A percentile compares a stretch with the other conserved stretches of the same genome.
These are phyloP conservation scores for Pyrus hybrid DNA, from an alignment of 331 rosid species.

Conservation along the genomic window DNA sequence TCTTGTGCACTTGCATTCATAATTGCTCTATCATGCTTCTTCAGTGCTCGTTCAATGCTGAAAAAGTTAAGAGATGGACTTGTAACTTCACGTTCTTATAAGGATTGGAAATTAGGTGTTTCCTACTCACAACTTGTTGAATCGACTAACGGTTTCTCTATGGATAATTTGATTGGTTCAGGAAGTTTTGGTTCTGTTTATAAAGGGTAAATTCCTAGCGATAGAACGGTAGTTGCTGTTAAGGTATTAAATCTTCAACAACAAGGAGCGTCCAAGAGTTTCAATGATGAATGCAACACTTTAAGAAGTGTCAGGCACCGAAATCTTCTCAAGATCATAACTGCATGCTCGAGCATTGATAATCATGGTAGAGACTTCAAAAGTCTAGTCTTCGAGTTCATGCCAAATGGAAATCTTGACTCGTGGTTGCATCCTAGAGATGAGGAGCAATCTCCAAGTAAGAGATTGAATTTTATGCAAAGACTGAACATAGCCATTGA, in stretches of 20 bases:
- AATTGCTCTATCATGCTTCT: not conserved
- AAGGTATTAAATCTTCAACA: conserved; percentile 40
- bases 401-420: conserved; percentile 37
- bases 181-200: conserved; percentile 1
- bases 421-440: conserved; percentile 36
- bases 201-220: not conserved
- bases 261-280: conserved; percentile 38
- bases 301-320: conserved; percentile 33
- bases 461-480: no score
- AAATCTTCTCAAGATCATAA: conserved; percentile 41
- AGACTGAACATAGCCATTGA: no score
- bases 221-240: not conserved
- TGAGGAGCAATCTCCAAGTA: no score
- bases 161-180: no score
- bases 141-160: no score
- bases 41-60: not conserved
- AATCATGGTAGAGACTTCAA: conserved; percentile 46
- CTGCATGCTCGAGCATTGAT: conserved; percentile 22
- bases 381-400: conserved; percentile 39
- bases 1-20: not conserved
- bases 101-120: no score
- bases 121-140: no score
- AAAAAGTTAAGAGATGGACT: not conserved
- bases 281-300: conserved; percentile 36
- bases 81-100: not conserved